A percentile compares a stretch with the other conserved stretches of the same genome.
Evolutionary conservation across 2,329 filamentous ascomycete genomes (phyloP).

Genomic region (Drechslera avenae): DNA sequence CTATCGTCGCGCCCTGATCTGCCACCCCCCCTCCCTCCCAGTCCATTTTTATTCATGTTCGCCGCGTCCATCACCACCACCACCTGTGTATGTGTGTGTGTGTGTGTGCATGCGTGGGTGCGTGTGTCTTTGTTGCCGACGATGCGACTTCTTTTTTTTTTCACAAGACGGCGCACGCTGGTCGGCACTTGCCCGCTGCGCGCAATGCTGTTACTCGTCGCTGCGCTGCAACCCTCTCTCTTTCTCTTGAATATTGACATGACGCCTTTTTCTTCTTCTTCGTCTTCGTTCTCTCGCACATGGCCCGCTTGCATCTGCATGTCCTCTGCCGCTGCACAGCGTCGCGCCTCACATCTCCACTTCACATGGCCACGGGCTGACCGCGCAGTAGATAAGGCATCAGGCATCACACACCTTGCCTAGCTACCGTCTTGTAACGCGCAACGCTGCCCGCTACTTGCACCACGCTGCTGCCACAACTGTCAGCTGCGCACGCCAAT

Average conservation of each 20-base stretch:
- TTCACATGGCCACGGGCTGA: slow-evolving; percentile 30
- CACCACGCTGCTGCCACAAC: slow-evolving; percentile 19
- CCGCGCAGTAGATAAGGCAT: slow-evolving; percentile 25
- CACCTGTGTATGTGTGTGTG: slow-evolving; percentile 4
- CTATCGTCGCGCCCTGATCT: slow-evolving; percentile 16
- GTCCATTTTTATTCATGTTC: slow-evolving; percentile 8
- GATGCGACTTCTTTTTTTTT: too few relatives aligned
- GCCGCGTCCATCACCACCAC: background rate
- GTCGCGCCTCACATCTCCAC: slow-evolving; percentile 12
- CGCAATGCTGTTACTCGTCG: too few relatives aligned
- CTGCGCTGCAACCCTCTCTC: too few relatives aligned
- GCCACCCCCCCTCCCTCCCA: too few relatives aligned
- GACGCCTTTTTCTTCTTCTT: background rate
- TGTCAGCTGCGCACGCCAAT: slow-evolving; percentile 40
- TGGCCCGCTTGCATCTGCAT: too few relatives aligned
- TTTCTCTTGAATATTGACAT: background rate
- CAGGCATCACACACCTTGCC: slow-evolving; percentile 31
- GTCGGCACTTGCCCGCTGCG: background rate
- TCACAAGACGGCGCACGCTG: too few relatives aligned
- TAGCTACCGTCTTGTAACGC: slow-evolving; percentile 26
- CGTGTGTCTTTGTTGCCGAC: background rate
- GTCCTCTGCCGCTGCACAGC: slow-evolving; percentile 5
- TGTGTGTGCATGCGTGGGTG: background rate
- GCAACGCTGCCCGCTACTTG: slow-evolving; percentile 25
- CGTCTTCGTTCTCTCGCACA: background rate